Evolutionary conservation across 176 grass and related monocot genomes (phyloP), one percentile per base, ranked within the genome.

Genomic region (Phyllostachys edulis): DNA sequence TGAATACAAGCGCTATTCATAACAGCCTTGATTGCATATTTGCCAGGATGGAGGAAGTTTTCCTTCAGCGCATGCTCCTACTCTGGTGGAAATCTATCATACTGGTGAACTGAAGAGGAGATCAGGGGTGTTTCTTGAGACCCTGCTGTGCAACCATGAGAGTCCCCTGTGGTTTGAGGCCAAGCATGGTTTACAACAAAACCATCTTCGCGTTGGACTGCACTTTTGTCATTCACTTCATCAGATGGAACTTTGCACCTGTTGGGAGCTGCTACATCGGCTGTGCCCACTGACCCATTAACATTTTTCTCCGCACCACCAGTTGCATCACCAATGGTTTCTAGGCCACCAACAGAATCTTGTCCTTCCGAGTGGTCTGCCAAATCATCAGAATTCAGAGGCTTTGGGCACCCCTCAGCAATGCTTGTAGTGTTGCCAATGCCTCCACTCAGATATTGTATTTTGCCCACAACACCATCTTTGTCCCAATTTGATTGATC

Each of bases 21-120:
- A n/a, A n/a, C n/a, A n/a, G n/a, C 15, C 24, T 42, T 17, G 12
- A 17, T 49, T 10, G 49, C 38, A 68, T 88, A 84, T 73, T 88
- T 88, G 50, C 88, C 76, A 36, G 73, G 69, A 69, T 77, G 37
- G 49, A 82, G 87, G 50, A 91, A 78, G 63, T 95, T 87, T 37
- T 89, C 88, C 75, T 77, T 89, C 37, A 86, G 82, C 65, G 90
- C 90, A 84, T 95, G 80, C 79, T 92, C 67, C 88, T 83, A 92
- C 34, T 82, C 52, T 59, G 80, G 45, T 0, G 71, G 75, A 5
- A 77, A 67, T 34, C 18, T 59, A 49, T 66, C 81, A 69, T 71
- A 42, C 65, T 67, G 57, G n/a, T 70, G 17, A 71, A 41, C 72
- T 66, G 59, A 37, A 29, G 46, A 51, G 36, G 77, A 65, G 27